These are phyloP conservation scores for Dactylellina drechsleri DNA, from an alignment of 2,329 filamentous ascomycete species.

Conservation along the genomic window DNA sequence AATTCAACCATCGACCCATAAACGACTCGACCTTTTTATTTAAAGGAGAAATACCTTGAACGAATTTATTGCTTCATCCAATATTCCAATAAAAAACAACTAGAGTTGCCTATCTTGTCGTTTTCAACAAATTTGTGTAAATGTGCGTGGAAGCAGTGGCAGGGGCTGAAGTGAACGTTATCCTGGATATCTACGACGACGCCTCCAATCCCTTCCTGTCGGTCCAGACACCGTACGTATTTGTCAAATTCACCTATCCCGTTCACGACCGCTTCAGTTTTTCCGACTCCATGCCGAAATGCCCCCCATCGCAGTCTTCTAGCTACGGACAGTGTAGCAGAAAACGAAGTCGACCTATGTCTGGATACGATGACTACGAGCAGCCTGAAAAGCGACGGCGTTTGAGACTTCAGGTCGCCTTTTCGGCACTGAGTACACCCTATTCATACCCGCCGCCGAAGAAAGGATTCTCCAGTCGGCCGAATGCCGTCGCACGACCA, in stretches of 20 bases:
- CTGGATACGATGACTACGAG: slow-evolving; percentile 46
- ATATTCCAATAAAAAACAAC: slow-evolving; percentile 5
- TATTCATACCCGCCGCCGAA: slow-evolving; percentile 51
- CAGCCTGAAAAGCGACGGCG: slow-evolving; percentile 52
- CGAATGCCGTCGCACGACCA: slow-evolving; percentile 26
- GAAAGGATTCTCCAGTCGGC: slow-evolving; percentile 46
- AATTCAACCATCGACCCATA: slow-evolving; percentile 37
- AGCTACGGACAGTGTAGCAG: slow-evolving; percentile 33
- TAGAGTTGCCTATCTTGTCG: slow-evolving; percentile 12
- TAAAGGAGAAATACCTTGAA: not conserved
- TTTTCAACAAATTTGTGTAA: slow-evolving; percentile 30
- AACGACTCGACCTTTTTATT: not conserved
- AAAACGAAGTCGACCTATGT: slow-evolving; percentile 45
- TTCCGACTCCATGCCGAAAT: slow-evolving; percentile 35
- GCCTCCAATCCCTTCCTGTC: slow-evolving; percentile 41
- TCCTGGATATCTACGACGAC: slow-evolving; percentile 53
- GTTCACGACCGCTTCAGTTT: slow-evolving; percentile 55
- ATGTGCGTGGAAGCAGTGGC: slow-evolving; percentile 54
- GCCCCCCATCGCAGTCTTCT: slow-evolving; percentile 23
- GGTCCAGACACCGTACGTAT: slow-evolving; percentile 53
- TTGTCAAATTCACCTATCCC: slow-evolving; percentile 54
- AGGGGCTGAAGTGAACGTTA: slow-evolving; percentile 53
- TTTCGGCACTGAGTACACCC: slow-evolving; percentile 44
- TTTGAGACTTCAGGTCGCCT: slow-evolving; percentile 48
- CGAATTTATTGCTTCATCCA: not conserved